phyloP scores from a whole-genome alignment of 2,329 filamentous ascomycete species.

The Pezicula carpinea region DNA sequence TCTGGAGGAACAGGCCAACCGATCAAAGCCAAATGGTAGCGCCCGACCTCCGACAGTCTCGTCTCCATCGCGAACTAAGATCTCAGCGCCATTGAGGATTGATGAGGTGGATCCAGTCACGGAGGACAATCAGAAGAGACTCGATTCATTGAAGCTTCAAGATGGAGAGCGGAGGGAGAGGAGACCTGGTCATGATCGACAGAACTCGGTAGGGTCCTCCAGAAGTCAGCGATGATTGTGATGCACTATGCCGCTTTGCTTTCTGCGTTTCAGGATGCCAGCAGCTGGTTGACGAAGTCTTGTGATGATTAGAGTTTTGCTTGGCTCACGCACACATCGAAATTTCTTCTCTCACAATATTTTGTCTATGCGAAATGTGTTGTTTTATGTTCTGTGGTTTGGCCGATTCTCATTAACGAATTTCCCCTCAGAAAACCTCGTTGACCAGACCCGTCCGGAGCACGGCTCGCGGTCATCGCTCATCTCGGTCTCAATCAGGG shows the following conservation, averaged over 20 bases:
- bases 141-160: constrained; percentile 87
- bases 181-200: constrained; percentile 53
- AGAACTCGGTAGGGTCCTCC: constrained; percentile 49
- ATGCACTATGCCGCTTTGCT: constrained; percentile 22
- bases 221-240: constrained; percentile 32
- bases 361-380: constrained; percentile 8
- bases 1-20: constrained; percentile 74
- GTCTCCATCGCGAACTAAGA: constrained; percentile 34
- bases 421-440: constrained; percentile 15
- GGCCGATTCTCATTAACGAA: constrained; percentile 15
- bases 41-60: constrained; percentile 30
- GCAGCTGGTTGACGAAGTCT: constrained; percentile 14
- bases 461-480: too few relatives aligned
- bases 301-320: constrained; percentile 16
- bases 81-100: constrained; percentile 42
- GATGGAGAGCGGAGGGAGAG: constrained; percentile 64
- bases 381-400: constrained; percentile 3
- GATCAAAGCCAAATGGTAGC: constrained; percentile 48
- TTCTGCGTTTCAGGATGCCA: constrained; percentile 20
- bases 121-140: constrained; percentile 78
- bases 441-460: too few relatives aligned
- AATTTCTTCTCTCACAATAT: constrained; percentile 10
- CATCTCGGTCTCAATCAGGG: constrained; percentile 8
- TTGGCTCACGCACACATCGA: constrained; percentile 24
- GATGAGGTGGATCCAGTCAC: constrained; percentile 77